Percentiles rank a stretch among this genome's conserved stretches.
Evolutionary conservation across 805 yeast genomes (phyloP).

Genomic region (Myxozyma melibiosi): DNA sequence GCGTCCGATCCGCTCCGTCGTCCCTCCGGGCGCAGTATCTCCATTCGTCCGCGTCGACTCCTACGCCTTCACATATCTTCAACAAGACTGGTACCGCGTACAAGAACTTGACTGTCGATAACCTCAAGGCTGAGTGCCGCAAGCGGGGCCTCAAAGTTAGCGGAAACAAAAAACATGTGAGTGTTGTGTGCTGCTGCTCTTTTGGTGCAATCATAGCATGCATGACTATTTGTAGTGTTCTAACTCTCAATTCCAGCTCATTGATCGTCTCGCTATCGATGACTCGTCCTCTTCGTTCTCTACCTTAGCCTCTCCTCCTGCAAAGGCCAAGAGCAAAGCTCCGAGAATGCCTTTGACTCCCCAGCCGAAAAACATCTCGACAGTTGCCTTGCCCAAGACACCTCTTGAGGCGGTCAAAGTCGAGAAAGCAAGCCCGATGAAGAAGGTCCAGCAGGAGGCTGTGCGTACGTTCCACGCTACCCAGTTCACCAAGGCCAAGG

Average conservation of each 20-base stretch:
- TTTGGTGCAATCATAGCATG: neutral
- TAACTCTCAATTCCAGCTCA: slow-evolving; percentile 19
- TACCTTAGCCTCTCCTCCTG: slow-evolving; percentile 7
- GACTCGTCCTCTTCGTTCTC: slow-evolving; percentile 27
- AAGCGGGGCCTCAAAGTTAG: slow-evolving; percentile 34
- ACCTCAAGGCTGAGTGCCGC: slow-evolving; percentile 30
- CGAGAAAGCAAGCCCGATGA: neutral
- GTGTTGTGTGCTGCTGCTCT: neutral
- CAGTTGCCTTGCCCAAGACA: slow-evolving; percentile 1
- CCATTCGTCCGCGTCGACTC: slow-evolving; percentile 33
- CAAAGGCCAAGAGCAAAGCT: neutral
- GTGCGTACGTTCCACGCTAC: slow-evolving; percentile 28
- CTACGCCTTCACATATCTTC: slow-evolving; percentile 31
- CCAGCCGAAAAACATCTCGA: slow-evolving; percentile 5
- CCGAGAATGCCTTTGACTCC: neutral
- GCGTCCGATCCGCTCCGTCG: slow-evolving; percentile 28
- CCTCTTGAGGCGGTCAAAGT: slow-evolving; percentile 2
- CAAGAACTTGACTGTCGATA: slow-evolving; percentile 27
- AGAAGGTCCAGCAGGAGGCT: neutral
- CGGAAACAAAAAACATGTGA: slow-evolving; percentile 32
- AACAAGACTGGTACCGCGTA: slow-evolving; percentile 24
- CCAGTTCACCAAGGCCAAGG: slow-evolving; percentile 37
- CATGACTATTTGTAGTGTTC: neutral
- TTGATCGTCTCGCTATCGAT: slow-evolving; percentile 30
- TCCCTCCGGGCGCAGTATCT: slow-evolving; percentile 31